These are phyloP conservation scores for Curvularia lunata DNA, from an alignment of 2,329 filamentous ascomycete genomes.

Conservation along the genomic window DNA sequence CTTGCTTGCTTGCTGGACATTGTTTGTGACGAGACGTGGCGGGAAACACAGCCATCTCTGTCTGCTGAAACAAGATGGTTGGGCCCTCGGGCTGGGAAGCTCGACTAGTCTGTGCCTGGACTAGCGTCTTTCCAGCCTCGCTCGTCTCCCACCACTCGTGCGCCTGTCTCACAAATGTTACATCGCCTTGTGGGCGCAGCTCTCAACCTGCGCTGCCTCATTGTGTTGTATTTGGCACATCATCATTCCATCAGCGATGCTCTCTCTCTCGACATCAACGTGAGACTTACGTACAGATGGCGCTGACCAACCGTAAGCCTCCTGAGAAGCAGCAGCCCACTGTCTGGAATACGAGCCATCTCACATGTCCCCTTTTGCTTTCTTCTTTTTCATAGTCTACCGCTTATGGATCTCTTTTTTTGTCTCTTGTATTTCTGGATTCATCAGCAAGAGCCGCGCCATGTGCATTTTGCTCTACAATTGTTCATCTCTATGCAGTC, in stretches of 20 bases:
- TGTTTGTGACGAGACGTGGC: background rate
- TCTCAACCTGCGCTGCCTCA: background rate
- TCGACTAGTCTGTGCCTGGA: background rate
- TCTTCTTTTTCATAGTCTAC: background rate
- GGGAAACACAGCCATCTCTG: background rate
- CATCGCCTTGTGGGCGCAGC: constrained; percentile 6
- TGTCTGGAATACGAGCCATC: background rate
- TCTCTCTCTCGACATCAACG: background rate
- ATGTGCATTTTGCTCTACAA: no score
- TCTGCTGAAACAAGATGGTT: constrained; percentile 1
- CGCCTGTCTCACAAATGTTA: constrained; percentile 4
- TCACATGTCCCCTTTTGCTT: background rate
- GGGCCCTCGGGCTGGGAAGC: background rate
- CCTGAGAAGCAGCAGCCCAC: background rate
- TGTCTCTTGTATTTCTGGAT: background rate
- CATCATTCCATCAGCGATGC: background rate
- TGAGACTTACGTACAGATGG: background rate
- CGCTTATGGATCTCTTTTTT: background rate
- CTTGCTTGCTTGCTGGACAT: constrained; percentile 1
- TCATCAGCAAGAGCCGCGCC: background rate
- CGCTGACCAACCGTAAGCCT: background rate
- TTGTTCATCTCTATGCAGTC: background rate
- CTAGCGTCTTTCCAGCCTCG: constrained; percentile 4
- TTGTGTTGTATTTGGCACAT: background rate
- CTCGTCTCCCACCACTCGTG: background rate